Conservation (phyloP, 768 basidiomycete species). For the Porpolomopsis calyptriformis region DNA sequence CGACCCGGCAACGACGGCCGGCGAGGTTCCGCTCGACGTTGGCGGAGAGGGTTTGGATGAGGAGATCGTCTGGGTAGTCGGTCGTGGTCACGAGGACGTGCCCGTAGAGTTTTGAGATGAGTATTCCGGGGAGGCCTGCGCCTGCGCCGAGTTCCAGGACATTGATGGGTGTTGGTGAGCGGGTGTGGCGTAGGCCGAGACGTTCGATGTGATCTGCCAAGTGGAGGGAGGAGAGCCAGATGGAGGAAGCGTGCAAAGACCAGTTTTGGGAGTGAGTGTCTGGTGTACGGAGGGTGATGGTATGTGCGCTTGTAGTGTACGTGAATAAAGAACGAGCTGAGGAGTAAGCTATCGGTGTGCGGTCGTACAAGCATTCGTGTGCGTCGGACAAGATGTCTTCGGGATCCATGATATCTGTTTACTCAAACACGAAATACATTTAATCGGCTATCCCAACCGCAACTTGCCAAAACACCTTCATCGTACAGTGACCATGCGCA, state of each 20-base stretch:
- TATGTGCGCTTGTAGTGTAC: slow-evolving; percentile 24
- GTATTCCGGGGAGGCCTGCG: slow-evolving; percentile 64
- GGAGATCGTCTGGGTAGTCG: slow-evolving; percentile 61
- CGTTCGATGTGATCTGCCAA: slow-evolving; percentile 53
- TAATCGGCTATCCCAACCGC: slow-evolving; percentile 84
- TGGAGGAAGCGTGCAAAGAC: slow-evolving; percentile 66
- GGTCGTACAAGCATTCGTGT: slow-evolving; percentile 50
- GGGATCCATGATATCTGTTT: slow-evolving; percentile 25
- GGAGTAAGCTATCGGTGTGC: slow-evolving; percentile 49
- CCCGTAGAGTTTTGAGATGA: slow-evolving; percentile 42
- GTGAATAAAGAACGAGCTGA: slow-evolving; percentile 43
- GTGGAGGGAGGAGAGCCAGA: slow-evolving; percentile 62
- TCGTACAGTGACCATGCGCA: slow-evolving; percentile 90
- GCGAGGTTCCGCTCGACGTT: slow-evolving; percentile 49
- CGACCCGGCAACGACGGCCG: slow-evolving; percentile 37
- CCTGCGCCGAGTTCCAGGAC: slow-evolving; percentile 70
- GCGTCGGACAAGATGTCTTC: slow-evolving; percentile 64
- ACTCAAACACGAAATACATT: slow-evolving; percentile 61
- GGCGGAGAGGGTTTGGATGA: slow-evolving; percentile 46
- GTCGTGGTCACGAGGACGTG: slow-evolving; percentile 38
- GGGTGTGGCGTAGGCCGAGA: slow-evolving; percentile 30
- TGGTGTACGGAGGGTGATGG: slow-evolving; percentile 24
- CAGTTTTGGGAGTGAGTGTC: slow-evolving; percentile 62
- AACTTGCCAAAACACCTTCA: slow-evolving; percentile 76
- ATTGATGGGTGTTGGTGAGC: slow-evolving; percentile 16